phyloP scores from a whole-genome alignment of 2,329 filamentous ascomycete species.

The Kalaharituber pfeilii region DNA sequence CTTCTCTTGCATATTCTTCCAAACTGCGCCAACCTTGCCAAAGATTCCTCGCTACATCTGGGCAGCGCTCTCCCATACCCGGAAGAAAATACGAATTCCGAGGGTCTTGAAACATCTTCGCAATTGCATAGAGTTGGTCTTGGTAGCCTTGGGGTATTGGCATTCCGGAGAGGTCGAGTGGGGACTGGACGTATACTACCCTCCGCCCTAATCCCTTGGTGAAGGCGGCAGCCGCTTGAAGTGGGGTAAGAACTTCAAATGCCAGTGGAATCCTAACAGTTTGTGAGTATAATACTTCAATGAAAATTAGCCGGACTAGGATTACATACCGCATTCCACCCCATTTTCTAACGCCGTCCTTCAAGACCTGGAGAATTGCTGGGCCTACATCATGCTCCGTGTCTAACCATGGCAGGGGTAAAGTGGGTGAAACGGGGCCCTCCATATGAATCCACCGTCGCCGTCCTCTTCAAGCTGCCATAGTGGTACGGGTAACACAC shows the following conservation, averaged over 20 bases:
- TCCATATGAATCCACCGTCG: slow-evolving; percentile 51
- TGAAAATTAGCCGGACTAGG: not conserved
- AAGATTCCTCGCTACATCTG: slow-evolving; percentile 56
- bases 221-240: slow-evolving; percentile 67
- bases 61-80: slow-evolving; percentile 43
- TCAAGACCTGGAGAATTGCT: slow-evolving; percentile 82
- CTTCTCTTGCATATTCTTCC: slow-evolving; percentile 87
- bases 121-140: slow-evolving; percentile 59
- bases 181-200: slow-evolving; percentile 59
- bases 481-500: slow-evolving; percentile 85
- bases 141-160: slow-evolving; percentile 76
- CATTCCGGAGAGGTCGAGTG: slow-evolving; percentile 61
- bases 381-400: slow-evolving; percentile 92
- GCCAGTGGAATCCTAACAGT: slow-evolving; percentile 51
- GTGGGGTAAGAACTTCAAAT: slow-evolving; percentile 73
- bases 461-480: slow-evolving; percentile 57
- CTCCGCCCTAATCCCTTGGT: slow-evolving; percentile 58
- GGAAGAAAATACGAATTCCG: slow-evolving; percentile 23
- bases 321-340: slow-evolving; percentile 46
- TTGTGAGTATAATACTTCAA: too few relatives aligned
- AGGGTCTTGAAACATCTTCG: slow-evolving; percentile 39
- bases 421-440: slow-evolving; percentile 81
- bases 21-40: slow-evolving; percentile 86
- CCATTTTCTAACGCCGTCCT: slow-evolving; percentile 78
- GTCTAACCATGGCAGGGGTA: slow-evolving; percentile 86